Evolutionary conservation across 441 rosid genomes (phyloP).

Genomic region (Erodium chrysanthum): DNA sequence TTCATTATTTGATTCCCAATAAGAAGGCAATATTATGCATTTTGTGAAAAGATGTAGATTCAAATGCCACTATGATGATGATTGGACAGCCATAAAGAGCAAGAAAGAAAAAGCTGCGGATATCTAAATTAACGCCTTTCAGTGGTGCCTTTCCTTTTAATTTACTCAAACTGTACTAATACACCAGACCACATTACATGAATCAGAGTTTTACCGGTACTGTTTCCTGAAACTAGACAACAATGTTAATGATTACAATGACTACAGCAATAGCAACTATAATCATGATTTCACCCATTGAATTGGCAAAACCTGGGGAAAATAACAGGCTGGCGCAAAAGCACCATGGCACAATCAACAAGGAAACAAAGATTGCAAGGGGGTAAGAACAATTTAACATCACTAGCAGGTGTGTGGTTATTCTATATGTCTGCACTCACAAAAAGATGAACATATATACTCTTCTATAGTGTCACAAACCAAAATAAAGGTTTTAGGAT

Average conservation of each 20-base stretch:
- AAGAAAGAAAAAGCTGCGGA: slow-evolving; percentile 5
- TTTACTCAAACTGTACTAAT: not conserved
- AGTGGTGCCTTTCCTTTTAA: not conserved
- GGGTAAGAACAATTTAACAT: not conserved
- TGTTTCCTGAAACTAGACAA: not conserved
- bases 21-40: too few species aligned
- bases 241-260: not conserved
- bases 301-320: not conserved
- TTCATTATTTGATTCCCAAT: too few species aligned
- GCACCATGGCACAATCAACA: not conserved
- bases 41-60: too few species aligned
- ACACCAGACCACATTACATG: slow-evolving; percentile 26
- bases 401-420: not conserved
- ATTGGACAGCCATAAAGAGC: slow-evolving; percentile 13
- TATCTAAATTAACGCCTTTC: slow-evolving; percentile 16
- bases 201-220: not conserved
- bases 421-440: not conserved
- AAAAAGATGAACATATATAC: not conserved
- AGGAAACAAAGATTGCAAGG: not conserved
- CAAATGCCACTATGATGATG: not conserved
- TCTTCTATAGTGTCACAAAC: slow-evolving; percentile 1
- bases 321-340: not conserved
- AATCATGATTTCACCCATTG: not conserved
- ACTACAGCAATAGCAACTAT: not conserved
- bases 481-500: not conserved